Evolutionary conservation across 2,329 filamentous ascomycete species (phyloP).

Genomic region (Xylaria sp.): DNA sequence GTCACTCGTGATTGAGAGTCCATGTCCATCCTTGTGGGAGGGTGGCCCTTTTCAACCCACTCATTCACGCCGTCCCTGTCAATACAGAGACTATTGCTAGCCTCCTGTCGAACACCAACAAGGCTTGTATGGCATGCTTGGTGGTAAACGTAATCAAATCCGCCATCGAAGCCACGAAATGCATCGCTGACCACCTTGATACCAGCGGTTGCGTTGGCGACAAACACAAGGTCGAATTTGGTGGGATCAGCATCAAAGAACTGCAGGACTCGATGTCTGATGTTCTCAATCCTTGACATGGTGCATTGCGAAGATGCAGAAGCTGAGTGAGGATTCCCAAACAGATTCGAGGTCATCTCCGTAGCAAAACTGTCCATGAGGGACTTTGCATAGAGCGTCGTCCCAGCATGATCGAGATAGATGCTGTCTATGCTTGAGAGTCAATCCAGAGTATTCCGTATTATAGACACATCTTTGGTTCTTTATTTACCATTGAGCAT

Average conservation of each 20-base stretch:
- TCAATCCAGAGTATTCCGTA: constrained; percentile 5
- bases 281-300: constrained; percentile 68
- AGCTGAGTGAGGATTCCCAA: constrained; percentile 88
- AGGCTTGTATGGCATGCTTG: constrained; percentile 80
- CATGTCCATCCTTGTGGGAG: constrained; percentile 29
- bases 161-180: constrained; percentile 60
- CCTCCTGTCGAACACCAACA: constrained; percentile 72
- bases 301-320: constrained; percentile 75
- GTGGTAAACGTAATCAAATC: constrained; percentile 81
- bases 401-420: constrained; percentile 94
- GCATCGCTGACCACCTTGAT: constrained; percentile 65
- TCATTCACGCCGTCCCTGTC: constrained; percentile 55
- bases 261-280: constrained; percentile 62
- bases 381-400: constrained; percentile 76
- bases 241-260: constrained; percentile 79
- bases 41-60: constrained; percentile 51
- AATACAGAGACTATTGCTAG: constrained; percentile 60
- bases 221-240: constrained; percentile 72
- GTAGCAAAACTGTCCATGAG: constrained; percentile 71
- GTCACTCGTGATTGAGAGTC: constrained; percentile 27
- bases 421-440: constrained; percentile 51
- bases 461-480: background rate
- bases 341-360: constrained; percentile 74
- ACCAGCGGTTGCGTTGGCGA: constrained; percentile 57
- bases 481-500: constrained; percentile 54